A percentile compares a stretch with the other conserved stretches of the same genome.
These are phyloP conservation scores for Cynanchum wilfordii DNA, from an alignment of 257 asterid species.

Conservation along the genomic window DNA sequence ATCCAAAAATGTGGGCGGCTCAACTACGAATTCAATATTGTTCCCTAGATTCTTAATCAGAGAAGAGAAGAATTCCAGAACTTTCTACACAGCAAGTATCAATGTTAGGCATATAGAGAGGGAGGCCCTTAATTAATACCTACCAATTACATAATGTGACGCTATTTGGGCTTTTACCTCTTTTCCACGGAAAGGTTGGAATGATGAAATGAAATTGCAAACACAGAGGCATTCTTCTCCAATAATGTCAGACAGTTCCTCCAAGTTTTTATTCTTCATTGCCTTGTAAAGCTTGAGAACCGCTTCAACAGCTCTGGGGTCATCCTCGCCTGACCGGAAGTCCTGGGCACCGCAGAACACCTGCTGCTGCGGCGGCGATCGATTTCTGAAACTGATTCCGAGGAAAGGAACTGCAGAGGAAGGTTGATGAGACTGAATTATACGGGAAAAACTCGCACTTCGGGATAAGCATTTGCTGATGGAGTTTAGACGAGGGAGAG, in stretches of 20 bases:
- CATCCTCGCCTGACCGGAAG: slow-evolving; percentile 7
- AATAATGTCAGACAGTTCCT: slow-evolving; percentile 47
- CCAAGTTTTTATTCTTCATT: slow-evolving; percentile 38
- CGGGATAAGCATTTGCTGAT: not conserved
- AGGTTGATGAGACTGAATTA: not conserved
- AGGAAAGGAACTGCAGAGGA: not conserved
- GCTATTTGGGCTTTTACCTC: slow-evolving; percentile 31
- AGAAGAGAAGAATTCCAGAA: slow-evolving; percentile 47
- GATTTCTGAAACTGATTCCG: not conserved
- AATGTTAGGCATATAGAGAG: not conserved
- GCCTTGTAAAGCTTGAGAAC: slow-evolving; percentile 64
- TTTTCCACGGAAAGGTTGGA: slow-evolving; percentile 58
- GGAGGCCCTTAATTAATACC: not conserved
- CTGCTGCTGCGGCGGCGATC: not conserved
- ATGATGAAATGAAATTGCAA: slow-evolving; percentile 46
- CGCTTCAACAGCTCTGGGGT: slow-evolving; percentile 42
- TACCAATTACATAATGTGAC: not conserved
- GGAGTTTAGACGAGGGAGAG: not conserved
- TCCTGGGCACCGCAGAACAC: not conserved
- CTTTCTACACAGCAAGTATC: slow-evolving; percentile 48
- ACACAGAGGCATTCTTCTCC: slow-evolving; percentile 67
- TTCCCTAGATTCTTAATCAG: slow-evolving; percentile 46
- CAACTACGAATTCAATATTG: slow-evolving; percentile 43
- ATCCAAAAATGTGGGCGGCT: slow-evolving; percentile 43
- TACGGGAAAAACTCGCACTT: not conserved